These are phyloP conservation scores for Hericium rajendrae DNA, from an alignment of 768 basidiomycete genomes.

Conservation along the genomic window DNA sequence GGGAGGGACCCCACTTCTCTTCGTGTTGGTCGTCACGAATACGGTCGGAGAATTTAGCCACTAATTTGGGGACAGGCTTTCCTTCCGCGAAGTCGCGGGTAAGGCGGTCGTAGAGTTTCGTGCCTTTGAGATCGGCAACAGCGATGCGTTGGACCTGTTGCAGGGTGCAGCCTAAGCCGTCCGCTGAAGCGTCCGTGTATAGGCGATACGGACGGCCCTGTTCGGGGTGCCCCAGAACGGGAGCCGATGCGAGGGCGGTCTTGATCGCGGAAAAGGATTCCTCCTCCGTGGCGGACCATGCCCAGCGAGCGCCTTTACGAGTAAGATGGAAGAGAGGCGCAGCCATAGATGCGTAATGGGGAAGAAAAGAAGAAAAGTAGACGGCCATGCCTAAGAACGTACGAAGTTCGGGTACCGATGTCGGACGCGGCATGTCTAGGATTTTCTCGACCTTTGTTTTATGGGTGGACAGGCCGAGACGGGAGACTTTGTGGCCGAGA, in stretches of 20 bases:
- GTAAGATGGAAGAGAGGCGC: slow-evolving; percentile 26
- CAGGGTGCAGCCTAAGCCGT: slow-evolving; percentile 11
- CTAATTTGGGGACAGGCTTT: too few species aligned
- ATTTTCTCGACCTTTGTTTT: too few species aligned
- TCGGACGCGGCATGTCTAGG: too few species aligned
- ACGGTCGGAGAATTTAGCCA: slow-evolving; percentile 4
- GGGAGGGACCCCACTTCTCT: slow-evolving; percentile 1
- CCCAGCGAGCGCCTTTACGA: slow-evolving; percentile 18
- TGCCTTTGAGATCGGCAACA: too few species aligned
- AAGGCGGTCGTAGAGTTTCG: too few species aligned
- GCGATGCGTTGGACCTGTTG: slow-evolving; percentile 9
- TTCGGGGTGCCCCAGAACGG: slow-evolving; percentile 23
- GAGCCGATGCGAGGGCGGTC: slow-evolving; percentile 21
- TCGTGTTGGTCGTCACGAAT: slow-evolving; percentile 14
- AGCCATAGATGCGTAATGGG: slow-evolving; percentile 25
- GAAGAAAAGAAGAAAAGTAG: slow-evolving; percentile 28
- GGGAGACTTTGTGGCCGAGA: too few species aligned
- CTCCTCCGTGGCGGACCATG: slow-evolving; percentile 18
- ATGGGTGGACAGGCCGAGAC: too few species aligned
- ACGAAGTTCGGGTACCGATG: slow-evolving; percentile 6
- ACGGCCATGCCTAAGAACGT: slow-evolving; percentile 28
- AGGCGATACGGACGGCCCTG: slow-evolving; percentile 24
- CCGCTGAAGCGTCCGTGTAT: slow-evolving; percentile 9
- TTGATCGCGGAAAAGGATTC: slow-evolving; percentile 23
- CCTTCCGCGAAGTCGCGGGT: too few species aligned